Evolutionary conservation across 2,329 filamentous ascomycete species (phyloP), one percentile per base, ranked within the genome.

Genomic region (Ophiosphaerella herpotricha): DNA sequence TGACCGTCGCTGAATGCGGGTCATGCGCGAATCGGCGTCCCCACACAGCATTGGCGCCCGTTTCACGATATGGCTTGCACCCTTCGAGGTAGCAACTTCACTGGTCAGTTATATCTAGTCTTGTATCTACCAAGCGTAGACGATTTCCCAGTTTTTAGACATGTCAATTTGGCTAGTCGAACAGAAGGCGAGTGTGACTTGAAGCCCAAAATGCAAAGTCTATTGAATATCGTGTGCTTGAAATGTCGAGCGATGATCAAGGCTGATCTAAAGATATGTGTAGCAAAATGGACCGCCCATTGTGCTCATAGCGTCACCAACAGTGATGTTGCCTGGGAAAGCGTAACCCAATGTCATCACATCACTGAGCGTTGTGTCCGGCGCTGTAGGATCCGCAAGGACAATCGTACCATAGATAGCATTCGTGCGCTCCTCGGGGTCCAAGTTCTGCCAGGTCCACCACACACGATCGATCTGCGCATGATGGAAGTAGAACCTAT

Each of bases 381-480:
- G 56, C 13, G 74, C 75, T 2, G 75, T 68, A 3, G 77, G 76
- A 34, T 77, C 66, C 16, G 75, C 71, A 2, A 78, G 77, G 7
- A 63, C 67, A n/a, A 73, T 78, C 3, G 77, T 78, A 23, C 66
- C 68, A 35, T 66, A 63, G 50, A 80, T 74, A 26, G 64, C 66
- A 36, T 69, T 65, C 39, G 71, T 70, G 11, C 78, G 71, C 23
- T 66, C 58, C 29, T 63, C 54, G 32, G 67, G 66, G 48, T 77
- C 68, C 40, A 75, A 56, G 48, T 75, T 77, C 61, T 81, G 78
- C 78, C 78, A 81, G 33, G 76, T 77, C 76, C 75, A 78, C 73
- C 74, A 81, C 1, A 74, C 61, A 6, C 77, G 72, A 54, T 81
- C 78, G 37, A 80, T 76, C 54, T 75, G 72, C 5, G 69, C 71